These are phyloP conservation scores for Iris macrosiphon DNA, from an alignment of 106 monocot species.

Conservation along the genomic window DNA sequence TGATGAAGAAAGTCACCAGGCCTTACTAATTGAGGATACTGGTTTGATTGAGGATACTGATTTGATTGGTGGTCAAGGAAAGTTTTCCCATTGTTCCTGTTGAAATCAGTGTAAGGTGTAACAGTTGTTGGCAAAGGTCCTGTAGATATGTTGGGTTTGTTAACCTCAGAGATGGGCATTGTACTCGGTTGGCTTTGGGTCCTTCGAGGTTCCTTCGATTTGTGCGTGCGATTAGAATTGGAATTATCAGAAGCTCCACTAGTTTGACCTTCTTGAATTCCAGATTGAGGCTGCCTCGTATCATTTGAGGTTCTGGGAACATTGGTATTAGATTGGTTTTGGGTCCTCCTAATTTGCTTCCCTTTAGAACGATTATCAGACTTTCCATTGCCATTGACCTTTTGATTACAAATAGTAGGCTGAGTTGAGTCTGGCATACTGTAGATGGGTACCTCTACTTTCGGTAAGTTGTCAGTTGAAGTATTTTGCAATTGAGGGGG, in stretches of 20 bases:
- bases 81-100: conserved; percentile 3
- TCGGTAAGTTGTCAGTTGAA: conserved; percentile 8
- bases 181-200: too few species aligned
- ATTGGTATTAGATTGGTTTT: conserved; percentile 9
- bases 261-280: conserved; percentile 5
- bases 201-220: too few species aligned
- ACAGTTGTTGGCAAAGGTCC: conserved; percentile 1
- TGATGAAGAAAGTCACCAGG: conserved; percentile 16
- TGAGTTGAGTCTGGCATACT: conserved; percentile 13
- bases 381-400: conserved; percentile 20
- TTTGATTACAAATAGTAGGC: conserved; percentile 20
- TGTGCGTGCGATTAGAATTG: not conserved
- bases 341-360: conserved; percentile 12
- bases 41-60: conserved; percentile 3
- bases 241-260: conserved; percentile 6
- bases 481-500: conserved; percentile 9
- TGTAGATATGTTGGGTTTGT: not conserved
- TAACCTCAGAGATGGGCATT: too few species aligned
- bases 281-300: not conserved
- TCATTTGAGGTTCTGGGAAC: conserved; percentile 12
- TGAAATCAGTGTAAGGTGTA: conserved; percentile 2
- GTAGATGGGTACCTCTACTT: not conserved
- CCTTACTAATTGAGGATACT: conserved; percentile 8
- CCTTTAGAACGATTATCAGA: conserved; percentile 21
- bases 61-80: conserved; percentile 9